These are phyloP conservation scores for Corchorus capsularis DNA, from an alignment of 345 rosid species.

Conservation along the genomic window DNA sequence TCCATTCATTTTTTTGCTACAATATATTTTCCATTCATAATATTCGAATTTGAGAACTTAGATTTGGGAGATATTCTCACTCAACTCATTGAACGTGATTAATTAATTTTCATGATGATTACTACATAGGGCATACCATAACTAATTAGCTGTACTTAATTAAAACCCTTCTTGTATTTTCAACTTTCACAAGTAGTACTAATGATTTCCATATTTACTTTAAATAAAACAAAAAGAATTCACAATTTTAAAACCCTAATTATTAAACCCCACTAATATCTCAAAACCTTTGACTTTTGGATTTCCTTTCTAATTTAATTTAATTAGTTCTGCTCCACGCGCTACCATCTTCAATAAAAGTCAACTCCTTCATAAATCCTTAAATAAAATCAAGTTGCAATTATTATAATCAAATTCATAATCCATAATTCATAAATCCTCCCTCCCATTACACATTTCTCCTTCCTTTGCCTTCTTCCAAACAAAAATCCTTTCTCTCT, in stretches of 20 bases:
- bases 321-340: background rate
- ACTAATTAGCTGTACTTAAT: too few species aligned
- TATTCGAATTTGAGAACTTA: too few species aligned
- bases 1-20: too few species aligned
- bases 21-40: too few species aligned
- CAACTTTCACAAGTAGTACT: background rate
- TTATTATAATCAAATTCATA: background rate
- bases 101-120: too few species aligned
- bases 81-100: too few species aligned
- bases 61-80: too few species aligned
- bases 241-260: background rate
- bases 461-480: background rate
- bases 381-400: slow-evolving; percentile 13
- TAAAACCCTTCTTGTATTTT: background rate
- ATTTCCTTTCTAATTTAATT: background rate
- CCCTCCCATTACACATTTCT: background rate
- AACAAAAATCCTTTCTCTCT: background rate
- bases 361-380: slow-evolving; percentile 2
- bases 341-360: background rate
- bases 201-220: background rate
- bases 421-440: background rate
- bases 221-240: background rate
- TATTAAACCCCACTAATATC: background rate
- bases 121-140: too few species aligned
- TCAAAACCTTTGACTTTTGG: slow-evolving; percentile 10